Evolutionary conservation across 495 filamentous ascomycete species (phyloP), one percentile per base, ranked within the genome.

Genomic region (Bombardia bombarda): DNA sequence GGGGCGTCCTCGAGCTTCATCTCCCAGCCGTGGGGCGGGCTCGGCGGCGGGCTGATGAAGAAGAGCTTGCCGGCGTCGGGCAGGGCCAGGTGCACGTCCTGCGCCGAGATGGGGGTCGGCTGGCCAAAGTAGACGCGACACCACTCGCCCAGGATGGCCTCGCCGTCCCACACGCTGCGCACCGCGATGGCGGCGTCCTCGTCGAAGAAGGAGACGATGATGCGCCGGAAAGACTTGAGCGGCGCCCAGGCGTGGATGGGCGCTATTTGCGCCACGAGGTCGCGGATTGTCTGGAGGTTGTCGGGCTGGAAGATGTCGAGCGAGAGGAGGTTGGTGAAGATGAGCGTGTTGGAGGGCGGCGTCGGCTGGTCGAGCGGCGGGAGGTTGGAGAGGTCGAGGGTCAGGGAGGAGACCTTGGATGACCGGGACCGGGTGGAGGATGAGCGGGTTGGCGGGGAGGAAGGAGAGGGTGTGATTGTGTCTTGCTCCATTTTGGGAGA

Each of bases 21-120:
- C 63, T 90, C 84, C 92, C 92, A 98, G 28, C 90, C 92, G 57
- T 87, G 84, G 2, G 92, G 92, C 38, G 92, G 92, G 45, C 73
- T 80, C 1, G 92, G 93, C 8, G 92, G 92, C 25, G 92, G 92
- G 43, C 80, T 86, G 68, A 98, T 96, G 69, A 98, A 97, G 75
- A 96, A 95, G 26, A 95, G 75, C 68, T 95, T 96, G 51, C 86
- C 80, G 32, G 80, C 69, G 49, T 94, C 86, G 12, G 92, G 92
- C 1, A 88, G 80, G 28, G 83, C 73, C 5, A 98, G 76, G 46
- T 90, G 84, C 42, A 77, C 38, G 40, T 63, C 55, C 31, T 50
- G 45, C 21, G 39, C 43, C 42, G 25, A 43, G 26, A 69, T 55
- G 19, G 80, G 82, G 3, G 85, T 93, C 23, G 71, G 73, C 56